phyloP scores from a whole-genome alignment of 73 alveolate species.

The Paramecium primaurelia region DNA sequence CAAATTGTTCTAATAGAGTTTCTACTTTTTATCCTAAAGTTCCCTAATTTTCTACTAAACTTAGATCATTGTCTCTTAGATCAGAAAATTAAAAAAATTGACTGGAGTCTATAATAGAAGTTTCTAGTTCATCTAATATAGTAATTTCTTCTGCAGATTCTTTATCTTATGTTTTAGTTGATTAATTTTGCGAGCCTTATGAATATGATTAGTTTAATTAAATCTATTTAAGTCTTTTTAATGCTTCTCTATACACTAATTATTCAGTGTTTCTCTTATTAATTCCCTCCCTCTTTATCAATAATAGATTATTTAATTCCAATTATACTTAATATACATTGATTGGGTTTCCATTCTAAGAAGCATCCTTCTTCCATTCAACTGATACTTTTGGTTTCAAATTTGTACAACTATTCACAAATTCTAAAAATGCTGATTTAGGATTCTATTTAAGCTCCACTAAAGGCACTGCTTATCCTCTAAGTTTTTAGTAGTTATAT shows the following conservation, averaged over 20 bases:
- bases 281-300: background rate
- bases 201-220: background rate
- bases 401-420: background rate
- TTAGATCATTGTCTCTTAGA: background rate
- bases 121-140: background rate
- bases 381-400: background rate
- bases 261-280: background rate
- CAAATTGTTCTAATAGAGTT: background rate
- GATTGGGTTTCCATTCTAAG: background rate
- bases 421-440: background rate
- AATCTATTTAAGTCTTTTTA: background rate
- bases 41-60: background rate
- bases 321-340: background rate
- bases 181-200: background rate
- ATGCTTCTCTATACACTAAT: background rate
- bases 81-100: background rate
- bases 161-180: background rate
- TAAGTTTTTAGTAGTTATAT: background rate
- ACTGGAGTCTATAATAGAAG: background rate
- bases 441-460: background rate
- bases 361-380: background rate
- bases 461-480: background rate
- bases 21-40: background rate
- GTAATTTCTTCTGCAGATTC: background rate
- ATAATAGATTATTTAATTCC: background rate